Evolutionary conservation across 225 moss, liverwort and hornwort genomes (phyloP).

Genomic region (Sphagnum contortum): DNA sequence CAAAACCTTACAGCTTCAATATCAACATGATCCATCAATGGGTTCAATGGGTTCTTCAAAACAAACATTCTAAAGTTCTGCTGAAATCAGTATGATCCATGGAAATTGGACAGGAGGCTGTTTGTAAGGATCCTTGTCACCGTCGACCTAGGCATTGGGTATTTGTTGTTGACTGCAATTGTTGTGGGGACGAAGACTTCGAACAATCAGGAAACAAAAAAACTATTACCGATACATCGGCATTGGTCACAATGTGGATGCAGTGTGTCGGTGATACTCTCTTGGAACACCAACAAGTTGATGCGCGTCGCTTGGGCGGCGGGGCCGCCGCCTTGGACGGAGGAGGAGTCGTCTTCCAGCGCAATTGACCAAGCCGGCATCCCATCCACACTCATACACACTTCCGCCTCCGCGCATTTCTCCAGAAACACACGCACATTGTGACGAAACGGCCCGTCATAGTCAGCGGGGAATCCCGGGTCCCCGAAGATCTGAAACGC

Average conservation of each 20-base stretch:
- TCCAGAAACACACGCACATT: conserved; percentile 81
- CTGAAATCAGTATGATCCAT: no score
- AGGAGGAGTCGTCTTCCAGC: conserved; percentile 60
- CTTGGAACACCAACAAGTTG: conserved; percentile 66
- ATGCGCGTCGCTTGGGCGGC: conserved; percentile 56
- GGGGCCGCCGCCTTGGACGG: no score
- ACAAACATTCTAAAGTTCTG: no score
- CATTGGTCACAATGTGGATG: conserved; percentile 55
- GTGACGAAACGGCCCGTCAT: conserved; percentile 86
- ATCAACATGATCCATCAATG: no score
- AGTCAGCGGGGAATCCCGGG: conserved; percentile 95
- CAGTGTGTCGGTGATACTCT: conserved; percentile 29
- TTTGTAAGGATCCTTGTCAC: no score
- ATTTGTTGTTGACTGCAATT: no score
- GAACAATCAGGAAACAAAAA: no score
- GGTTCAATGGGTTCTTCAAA: no score
- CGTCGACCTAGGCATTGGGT: no score
- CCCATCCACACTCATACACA: conserved; percentile 61
- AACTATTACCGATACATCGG: conserved; percentile 12
- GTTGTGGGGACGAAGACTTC: no score
- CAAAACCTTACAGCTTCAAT: no score
- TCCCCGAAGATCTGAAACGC: conserved; percentile 93
- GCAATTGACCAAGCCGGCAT: conserved; percentile 94
- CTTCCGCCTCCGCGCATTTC: conserved; percentile 79
- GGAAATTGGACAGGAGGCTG: no score